A percentile compares a stretch with the other conserved stretches of the same genome.
These are phyloP conservation scores for Plasmodium cynomolgi DNA, from an alignment of 169 alveolate genomes.

Conservation along the genomic window DNA sequence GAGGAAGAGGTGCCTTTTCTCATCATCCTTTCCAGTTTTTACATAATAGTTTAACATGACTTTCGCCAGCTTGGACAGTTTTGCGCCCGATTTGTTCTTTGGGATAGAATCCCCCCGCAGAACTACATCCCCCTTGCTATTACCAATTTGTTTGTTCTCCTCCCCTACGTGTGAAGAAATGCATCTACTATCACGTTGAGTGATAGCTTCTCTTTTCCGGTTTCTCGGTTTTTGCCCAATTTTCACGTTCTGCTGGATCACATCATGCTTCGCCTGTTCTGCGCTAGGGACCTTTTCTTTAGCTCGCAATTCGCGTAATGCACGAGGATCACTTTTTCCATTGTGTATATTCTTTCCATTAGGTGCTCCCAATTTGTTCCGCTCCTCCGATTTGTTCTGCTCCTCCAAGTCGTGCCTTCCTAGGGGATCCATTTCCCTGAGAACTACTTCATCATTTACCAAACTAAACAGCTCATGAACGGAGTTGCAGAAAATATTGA, in stretches of 20 bases:
- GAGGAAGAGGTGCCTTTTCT: neutral
- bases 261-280: neutral
- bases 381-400: neutral
- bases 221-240: neutral
- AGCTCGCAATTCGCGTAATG: neutral
- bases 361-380: neutral
- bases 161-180: neutral
- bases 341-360: neutral
- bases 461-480: slow-evolving; percentile 16
- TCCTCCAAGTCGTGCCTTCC: neutral
- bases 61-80: neutral
- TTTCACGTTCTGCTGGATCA: neutral
- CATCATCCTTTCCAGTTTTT: slow-evolving; percentile 7
- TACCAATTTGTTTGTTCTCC: neutral
- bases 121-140: neutral
- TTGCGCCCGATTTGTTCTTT: neutral
- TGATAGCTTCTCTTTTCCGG: neutral
- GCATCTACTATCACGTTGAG: neutral
- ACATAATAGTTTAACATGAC: slow-evolving; percentile 5
- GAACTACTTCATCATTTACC: slow-evolving; percentile 8
- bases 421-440: neutral
- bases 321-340: neutral
- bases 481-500: slow-evolving; percentile 33
- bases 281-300: neutral
- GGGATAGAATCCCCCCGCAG: neutral